Base-by-base conservation (phyloP, 2,329 filamentous ascomycete species). In the Calonectria hongkongensis region DNA sequence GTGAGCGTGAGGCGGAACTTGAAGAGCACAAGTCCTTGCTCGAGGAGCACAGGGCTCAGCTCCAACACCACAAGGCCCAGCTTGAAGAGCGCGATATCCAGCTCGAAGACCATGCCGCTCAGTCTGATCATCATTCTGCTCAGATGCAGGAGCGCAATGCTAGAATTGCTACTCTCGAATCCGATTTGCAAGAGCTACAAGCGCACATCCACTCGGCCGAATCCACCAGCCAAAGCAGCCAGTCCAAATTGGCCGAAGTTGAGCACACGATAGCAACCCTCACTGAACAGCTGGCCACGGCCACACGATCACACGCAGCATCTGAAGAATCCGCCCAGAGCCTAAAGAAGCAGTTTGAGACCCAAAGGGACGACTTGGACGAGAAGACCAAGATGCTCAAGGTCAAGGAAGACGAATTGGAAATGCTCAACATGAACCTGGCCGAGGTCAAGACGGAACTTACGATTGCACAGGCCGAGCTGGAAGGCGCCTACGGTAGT, bases 381-480 rank as follows among this genome's bases (percentile, higher is more conserved):
- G 76, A 74, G 25, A 87, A 86, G 58, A 85, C 87, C 74, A 86
- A 87, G 73, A 83, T 87, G 43, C 81, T 84, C 74, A 86, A 86
- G 77, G 84, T 85, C 73, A 88, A 88, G 82, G 87, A 90, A 67
- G 84, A 86, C 58, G 87, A 90, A 73, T 78, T 89, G 43, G 88
- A 90, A 64, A 82, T 84, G 68, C 83, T 89, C 66, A 89, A 88
- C 81, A 84, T 86, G 79, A 86, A 87, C 78, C 81, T 91, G 68
- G 87, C 89, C 41, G 89, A 91, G 82, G 86, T 90, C 80, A 92
- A 92, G 86, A 91, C 89, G 66, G 90, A 92, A 78, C 85, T 91
- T 72, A 91, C 90, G 56, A 88, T 92, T 77, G 88, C 89, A 64
- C 88, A 89, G 79, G 90, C 90, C 21, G 90, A 92, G 81, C 87